A percentile compares a stretch with the other conserved stretches of the same genome.
Conservation (phyloP, 2,329 filamentous ascomycete genomes). For the Sporothrix inflata region DNA sequence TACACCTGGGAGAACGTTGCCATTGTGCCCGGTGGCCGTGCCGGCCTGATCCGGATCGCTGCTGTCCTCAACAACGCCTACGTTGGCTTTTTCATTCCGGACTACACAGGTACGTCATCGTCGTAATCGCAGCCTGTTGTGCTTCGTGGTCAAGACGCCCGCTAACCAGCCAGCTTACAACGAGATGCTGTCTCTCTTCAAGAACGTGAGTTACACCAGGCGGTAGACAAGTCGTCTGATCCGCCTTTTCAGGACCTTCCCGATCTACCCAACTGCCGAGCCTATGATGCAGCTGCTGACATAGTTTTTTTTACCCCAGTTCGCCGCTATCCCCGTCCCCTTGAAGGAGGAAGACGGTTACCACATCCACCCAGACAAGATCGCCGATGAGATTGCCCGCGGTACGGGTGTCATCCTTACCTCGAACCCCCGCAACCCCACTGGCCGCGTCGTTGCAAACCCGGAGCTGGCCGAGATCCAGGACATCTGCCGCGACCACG, state of each 20-base stretch:
- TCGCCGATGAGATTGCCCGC: conserved; percentile 85
- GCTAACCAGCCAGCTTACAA: conserved; percentile 71
- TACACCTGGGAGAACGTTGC: conserved; percentile 98
- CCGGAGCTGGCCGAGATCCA: conserved; percentile 88
- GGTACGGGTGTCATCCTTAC: conserved; percentile 88
- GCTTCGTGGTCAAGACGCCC: background rate
- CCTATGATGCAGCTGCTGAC: background rate
- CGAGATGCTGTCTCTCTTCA: conserved; percentile 94
- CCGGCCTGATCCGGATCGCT: conserved; percentile 91
- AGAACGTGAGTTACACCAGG: conserved; percentile 62
- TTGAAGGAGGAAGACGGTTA: conserved; percentile 85
- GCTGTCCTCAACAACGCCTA: conserved; percentile 92
- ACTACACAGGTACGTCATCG: conserved; percentile 71
- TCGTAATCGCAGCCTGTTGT: background rate
- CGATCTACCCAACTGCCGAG: background rate
- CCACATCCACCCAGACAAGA: conserved; percentile 91
- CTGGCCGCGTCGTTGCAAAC: conserved; percentile 82
- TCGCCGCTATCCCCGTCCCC: conserved; percentile 84
- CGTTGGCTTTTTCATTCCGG: conserved; percentile 89
- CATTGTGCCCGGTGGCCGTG: conserved; percentile 91
- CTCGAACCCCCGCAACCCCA: conserved; percentile 94
- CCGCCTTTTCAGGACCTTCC: background rate
- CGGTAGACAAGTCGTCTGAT: background rate
- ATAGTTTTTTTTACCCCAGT: conserved; percentile 50
- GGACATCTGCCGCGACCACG: conserved; percentile 86